These are phyloP conservation scores for Aureobasidium namibiae DNA, from an alignment of 2,329 filamentous ascomycete species.

Conservation along the genomic window DNA sequence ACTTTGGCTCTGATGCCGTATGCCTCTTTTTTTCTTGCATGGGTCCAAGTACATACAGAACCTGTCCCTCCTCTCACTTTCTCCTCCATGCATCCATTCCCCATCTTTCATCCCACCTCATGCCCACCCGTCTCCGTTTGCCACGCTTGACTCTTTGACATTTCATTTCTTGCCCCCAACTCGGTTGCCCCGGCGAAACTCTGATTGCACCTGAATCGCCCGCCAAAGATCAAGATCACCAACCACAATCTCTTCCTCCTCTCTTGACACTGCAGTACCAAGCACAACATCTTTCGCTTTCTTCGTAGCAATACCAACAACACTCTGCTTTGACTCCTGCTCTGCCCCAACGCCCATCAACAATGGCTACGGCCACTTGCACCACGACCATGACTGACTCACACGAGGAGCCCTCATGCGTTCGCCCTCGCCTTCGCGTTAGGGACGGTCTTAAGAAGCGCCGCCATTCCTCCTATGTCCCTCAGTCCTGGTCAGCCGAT, in stretches of 20 bases:
- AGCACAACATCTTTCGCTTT: too few species aligned
- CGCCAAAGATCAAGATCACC: background rate
- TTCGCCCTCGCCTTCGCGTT: slow-evolving; percentile 26
- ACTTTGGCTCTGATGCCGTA: background rate
- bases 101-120: background rate
- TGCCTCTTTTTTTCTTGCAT: background rate
- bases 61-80: background rate
- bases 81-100: background rate
- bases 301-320: background rate
- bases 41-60: background rate
- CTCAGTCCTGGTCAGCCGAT: slow-evolving; percentile 36
- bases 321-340: background rate
- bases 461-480: slow-evolving; percentile 40
- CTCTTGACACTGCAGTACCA: too few species aligned
- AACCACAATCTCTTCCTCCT: background rate
- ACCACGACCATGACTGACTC: slow-evolving; percentile 23
- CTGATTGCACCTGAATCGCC: slow-evolving; percentile 4
- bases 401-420: slow-evolving; percentile 37
- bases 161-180: background rate
- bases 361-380: slow-evolving; percentile 16
- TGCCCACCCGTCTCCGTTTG: background rate
- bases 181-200: slow-evolving; percentile 11
- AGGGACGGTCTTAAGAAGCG: slow-evolving; percentile 27
- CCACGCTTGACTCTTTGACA: slow-evolving; percentile 5
- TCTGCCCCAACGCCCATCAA: background rate